Percentiles rank a stretch among this genome's conserved stretches.
These are phyloP conservation scores for Cucurbita argyrosperma DNA, from an alignment of 306 rosid species.

Conservation along the genomic window DNA sequence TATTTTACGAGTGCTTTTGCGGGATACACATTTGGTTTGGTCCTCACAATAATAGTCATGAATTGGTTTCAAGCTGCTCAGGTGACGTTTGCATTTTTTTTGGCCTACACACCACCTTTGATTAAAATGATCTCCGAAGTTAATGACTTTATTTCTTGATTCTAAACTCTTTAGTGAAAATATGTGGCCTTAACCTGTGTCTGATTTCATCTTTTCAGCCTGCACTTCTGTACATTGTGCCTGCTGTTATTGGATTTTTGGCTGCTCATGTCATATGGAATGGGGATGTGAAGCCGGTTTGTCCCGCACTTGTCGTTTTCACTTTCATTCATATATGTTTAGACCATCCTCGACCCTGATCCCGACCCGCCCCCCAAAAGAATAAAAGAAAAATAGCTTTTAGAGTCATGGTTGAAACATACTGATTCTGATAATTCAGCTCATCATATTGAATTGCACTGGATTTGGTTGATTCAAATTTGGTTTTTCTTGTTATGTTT, in stretches of 20 bases:
- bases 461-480: background rate
- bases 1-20: slow-evolving; percentile 87
- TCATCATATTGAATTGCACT: background rate
- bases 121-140: background rate
- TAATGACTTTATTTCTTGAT: background rate
- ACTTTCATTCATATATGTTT: background rate
- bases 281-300: slow-evolving; percentile 87
- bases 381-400: no score
- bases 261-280: slow-evolving; percentile 89
- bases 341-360: no score
- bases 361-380: no score
- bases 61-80: slow-evolving; percentile 99
- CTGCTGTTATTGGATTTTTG: slow-evolving; percentile 83
- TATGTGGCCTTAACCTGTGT: background rate
- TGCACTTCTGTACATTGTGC: slow-evolving; percentile 88
- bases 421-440: background rate
- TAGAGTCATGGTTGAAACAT: no score
- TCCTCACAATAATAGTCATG: slow-evolving; percentile 86
- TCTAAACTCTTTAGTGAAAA: background rate
- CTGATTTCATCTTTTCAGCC: slow-evolving; percentile 39
- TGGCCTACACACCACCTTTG: background rate
- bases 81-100: slow-evolving; percentile 29
- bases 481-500: background rate
- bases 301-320: slow-evolving; percentile 3
- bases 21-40: slow-evolving; percentile 72